phyloP scores from a whole-genome alignment of 2,329 filamentous ascomycete species.

The Fusarium verticillioides region DNA sequence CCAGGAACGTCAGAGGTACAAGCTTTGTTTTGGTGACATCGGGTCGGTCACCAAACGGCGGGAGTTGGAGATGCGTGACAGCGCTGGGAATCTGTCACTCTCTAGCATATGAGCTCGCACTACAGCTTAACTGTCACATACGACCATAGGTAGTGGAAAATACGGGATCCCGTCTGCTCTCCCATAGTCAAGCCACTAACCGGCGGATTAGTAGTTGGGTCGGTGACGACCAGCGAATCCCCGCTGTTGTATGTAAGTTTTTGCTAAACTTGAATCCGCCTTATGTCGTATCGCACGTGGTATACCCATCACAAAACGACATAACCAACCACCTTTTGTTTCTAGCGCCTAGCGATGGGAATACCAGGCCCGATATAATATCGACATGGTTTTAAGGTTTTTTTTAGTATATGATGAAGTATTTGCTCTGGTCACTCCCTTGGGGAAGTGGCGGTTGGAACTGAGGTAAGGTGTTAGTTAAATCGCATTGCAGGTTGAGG shows the following conservation, averaged over 20 bases:
- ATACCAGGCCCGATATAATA: background rate
- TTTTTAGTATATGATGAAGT: rapidly evolving
- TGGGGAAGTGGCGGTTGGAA: rapidly evolving
- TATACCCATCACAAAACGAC: background rate
- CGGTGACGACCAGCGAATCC: background rate
- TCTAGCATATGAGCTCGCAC: rapidly evolving
- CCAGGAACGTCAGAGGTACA: background rate
- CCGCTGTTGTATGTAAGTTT: background rate
- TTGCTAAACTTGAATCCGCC: background rate
- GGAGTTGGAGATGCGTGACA: no score
- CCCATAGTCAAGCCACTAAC: conserved; percentile 1
- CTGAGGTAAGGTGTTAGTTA: background rate
- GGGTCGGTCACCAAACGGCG: no score
- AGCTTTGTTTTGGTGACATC: background rate
- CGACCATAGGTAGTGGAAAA: background rate
- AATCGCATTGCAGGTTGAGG: background rate
- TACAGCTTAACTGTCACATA: rapidly evolving
- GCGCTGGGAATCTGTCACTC: rapidly evolving
- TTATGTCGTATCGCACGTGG: no score
- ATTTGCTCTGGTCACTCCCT: no score
- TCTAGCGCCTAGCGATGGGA: background rate
- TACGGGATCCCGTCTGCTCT: conserved; percentile 4
- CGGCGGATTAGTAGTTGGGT: conserved; percentile 3
- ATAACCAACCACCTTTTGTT: background rate
- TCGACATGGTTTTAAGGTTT: rapidly evolving